Percentiles rank a stretch among this genome's conserved stretches.
phyloP scores from a whole-genome alignment of 495 filamentous ascomycete genomes.

The Penicillium atrosanguineum region DNA sequence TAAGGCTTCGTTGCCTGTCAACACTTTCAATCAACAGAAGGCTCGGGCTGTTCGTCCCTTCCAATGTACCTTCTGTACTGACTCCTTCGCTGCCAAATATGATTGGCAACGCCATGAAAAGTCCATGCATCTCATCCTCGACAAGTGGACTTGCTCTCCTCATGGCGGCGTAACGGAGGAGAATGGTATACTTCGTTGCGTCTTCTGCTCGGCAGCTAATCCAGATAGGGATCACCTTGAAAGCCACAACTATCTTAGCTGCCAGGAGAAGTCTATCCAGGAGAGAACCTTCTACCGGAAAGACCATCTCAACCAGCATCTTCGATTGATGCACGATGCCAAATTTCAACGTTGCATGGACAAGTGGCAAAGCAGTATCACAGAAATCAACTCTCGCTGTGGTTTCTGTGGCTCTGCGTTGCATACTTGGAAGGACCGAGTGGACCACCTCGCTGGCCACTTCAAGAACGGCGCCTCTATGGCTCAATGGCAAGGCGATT shows the following conservation, averaged over 20 bases:
- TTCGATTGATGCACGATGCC: slow-evolving; percentile 74
- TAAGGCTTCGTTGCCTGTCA: slow-evolving; percentile 47
- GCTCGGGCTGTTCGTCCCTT: slow-evolving; percentile 52
- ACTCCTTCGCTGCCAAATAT: slow-evolving; percentile 84
- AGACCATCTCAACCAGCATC: slow-evolving; percentile 83
- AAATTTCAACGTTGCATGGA: slow-evolving; percentile 73
- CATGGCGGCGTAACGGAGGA: slow-evolving; percentile 41
- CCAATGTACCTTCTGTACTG: slow-evolving; percentile 91
- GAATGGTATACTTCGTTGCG: slow-evolving; percentile 53
- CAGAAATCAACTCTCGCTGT: slow-evolving; percentile 68
- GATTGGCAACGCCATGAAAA: slow-evolving; percentile 93
- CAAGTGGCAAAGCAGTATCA: slow-evolving; percentile 70
- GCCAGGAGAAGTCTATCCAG: slow-evolving; percentile 67
- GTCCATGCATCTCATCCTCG: slow-evolving; percentile 75
- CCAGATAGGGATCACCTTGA: slow-evolving; percentile 71
- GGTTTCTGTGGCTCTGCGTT: slow-evolving; percentile 68
- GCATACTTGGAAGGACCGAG: slow-evolving; percentile 68
- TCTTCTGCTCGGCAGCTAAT: slow-evolving; percentile 68
- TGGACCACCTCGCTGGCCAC: slow-evolving; percentile 70
- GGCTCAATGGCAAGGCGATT: slow-evolving; percentile 76
- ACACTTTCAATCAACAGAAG: slow-evolving; percentile 41
- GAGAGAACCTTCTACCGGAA: slow-evolving; percentile 85
- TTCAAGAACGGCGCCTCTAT: slow-evolving; percentile 72
- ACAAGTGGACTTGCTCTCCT: slow-evolving; percentile 85
- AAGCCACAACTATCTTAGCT: slow-evolving; percentile 69